Evolutionary conservation across 352 stramenopile species (phyloP), one percentile per base, ranked within the genome.

Genomic region (Pythium rishiriense): DNA sequence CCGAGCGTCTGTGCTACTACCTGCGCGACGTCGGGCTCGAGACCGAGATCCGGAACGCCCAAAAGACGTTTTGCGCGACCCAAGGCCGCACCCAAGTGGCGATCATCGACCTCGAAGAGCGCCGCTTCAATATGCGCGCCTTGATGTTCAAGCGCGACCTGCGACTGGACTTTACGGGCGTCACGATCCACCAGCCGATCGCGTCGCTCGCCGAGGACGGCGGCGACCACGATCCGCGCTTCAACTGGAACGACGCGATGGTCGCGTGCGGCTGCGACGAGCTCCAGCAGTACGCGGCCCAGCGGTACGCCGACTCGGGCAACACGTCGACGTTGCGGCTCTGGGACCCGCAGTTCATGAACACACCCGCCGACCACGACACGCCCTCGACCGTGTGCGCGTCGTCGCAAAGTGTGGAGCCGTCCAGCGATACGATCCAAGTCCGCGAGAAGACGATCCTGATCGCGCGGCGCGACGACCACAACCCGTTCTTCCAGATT

Each of bases 71-170:
- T 19, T 64, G 56, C 39, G 35, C 17, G 37, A n/a, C 10, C 11
- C 37, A 33, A 11, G 15, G n/a, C 7, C 56, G 56, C 12, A 64
- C 56, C 19, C 11, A 56, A 19, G 56, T 64, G 12, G 48, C 56
- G 14, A 8, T 56, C 43, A 37, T 64, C 22, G 56, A 64, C n/a
- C 45, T 64, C n/a, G 41, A 21, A 7, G 15, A 31, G 2, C n/a
- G 46, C 4, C 42, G 56, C 3, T n/a, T 64, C 56, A 25, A 47
- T 17, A 33, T 88, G 22, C 56, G 48, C 0, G 69, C 63, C 21
- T 68, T 74, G 22, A 66, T 72, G 17, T 80, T 86, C 48, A 50
- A 73, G 26, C 78, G 87, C 14, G 31, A 50, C 29, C 52, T 92
- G 5, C 73, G 69, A 55, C 45, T 91, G 19, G 78, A 92, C 55